These are phyloP conservation scores for Carpinus viminea DNA, from an alignment of 306 rosid genomes.

Conservation along the genomic window DNA sequence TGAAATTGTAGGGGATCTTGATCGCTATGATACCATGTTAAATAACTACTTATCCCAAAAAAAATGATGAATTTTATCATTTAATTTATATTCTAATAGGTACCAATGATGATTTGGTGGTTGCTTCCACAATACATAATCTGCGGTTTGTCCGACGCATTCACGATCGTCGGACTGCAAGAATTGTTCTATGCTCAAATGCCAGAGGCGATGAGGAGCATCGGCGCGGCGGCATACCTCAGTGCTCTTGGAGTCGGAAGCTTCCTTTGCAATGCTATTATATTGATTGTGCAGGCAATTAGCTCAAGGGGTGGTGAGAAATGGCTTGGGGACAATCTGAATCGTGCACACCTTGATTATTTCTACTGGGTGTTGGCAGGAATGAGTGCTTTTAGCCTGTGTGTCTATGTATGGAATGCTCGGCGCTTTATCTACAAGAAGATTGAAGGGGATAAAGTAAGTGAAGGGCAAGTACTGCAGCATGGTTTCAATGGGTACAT, in stretches of 20 bases:
- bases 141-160: slow-evolving; percentile 51
- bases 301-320: slow-evolving; percentile 31
- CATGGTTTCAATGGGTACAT: background rate
- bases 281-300: slow-evolving; percentile 36
- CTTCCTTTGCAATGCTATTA: slow-evolving; percentile 45
- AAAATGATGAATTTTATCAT: too few relatives aligned
- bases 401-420: slow-evolving; percentile 48
- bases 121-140: slow-evolving; percentile 70
- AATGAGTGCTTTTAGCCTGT: slow-evolving; percentile 47
- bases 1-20: too few relatives aligned
- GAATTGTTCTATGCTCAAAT: slow-evolving; percentile 70
- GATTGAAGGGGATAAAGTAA: slow-evolving; percentile 29
- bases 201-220: slow-evolving; percentile 60
- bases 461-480: background rate
- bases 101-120: slow-evolving; percentile 81
- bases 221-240: slow-evolving; percentile 77
- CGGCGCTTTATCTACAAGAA: slow-evolving; percentile 52
- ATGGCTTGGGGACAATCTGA: slow-evolving; percentile 63
- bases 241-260: slow-evolving; percentile 64
- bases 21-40: too few relatives aligned
- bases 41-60: too few relatives aligned
- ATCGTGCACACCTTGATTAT: slow-evolving; percentile 63
- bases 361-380: slow-evolving; percentile 69
- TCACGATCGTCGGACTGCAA: slow-evolving; percentile 60
- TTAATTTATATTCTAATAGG: too few relatives aligned